Conservation (phyloP, 805 yeast genomes). For the Debaryomyces maramus region DNA sequence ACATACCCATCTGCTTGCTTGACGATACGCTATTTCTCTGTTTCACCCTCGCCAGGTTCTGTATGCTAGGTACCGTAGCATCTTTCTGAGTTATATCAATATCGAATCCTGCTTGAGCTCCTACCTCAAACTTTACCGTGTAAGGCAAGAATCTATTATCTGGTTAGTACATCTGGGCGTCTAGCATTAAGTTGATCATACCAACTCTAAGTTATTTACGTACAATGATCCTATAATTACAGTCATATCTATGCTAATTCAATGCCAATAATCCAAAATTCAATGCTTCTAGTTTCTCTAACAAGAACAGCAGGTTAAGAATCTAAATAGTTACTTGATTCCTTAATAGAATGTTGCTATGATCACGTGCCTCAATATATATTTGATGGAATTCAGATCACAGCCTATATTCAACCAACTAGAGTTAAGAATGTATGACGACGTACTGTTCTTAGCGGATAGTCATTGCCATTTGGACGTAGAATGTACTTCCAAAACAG, state of each 20-base stretch:
- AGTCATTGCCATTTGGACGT: conserved; percentile 39
- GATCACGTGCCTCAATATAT: background rate
- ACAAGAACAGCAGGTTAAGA: too few relatives aligned
- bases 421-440: background rate
- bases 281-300: too few relatives aligned
- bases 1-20: conserved; percentile 9
- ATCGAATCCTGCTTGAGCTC: conserved; percentile 13
- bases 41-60: conserved; percentile 7
- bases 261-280: too few relatives aligned
- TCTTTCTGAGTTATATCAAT: conserved; percentile 4
- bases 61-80: conserved; percentile 1
- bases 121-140: conserved; percentile 66
- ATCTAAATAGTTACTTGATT: too few relatives aligned
- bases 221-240: conserved; percentile 69
- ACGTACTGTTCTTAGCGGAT: conserved; percentile 15
- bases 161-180: too few relatives aligned
- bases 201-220: conserved; percentile 23
- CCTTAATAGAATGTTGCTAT: conserved; percentile 2
- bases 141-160: conserved; percentile 60
- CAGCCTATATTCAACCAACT: background rate
- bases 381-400: background rate
- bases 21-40: conserved; percentile 1
- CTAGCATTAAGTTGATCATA: too few relatives aligned
- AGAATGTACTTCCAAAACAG: conserved; percentile 10
- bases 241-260: conserved; percentile 61